A percentile compares a stretch with the other conserved stretches of the same genome.
phyloP scores from a whole-genome alignment of 73 alveolate genomes.

The Breviolum minutum region DNA sequence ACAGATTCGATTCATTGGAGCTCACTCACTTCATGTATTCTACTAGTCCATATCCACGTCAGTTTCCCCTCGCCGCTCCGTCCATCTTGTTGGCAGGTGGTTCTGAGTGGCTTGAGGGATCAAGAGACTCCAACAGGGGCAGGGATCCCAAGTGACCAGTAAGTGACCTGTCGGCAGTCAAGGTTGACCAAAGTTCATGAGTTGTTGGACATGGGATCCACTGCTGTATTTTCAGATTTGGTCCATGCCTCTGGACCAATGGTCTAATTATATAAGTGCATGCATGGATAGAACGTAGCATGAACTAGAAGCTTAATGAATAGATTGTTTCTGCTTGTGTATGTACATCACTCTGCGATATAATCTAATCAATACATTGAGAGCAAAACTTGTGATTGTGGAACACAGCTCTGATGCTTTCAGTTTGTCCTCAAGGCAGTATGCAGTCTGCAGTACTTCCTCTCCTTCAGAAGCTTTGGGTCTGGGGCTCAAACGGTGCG shows the following conservation, averaged over 20 bases:
- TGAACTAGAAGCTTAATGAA: background rate
- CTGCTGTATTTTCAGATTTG: no score
- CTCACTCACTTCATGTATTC: background rate
- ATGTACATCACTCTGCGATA: background rate
- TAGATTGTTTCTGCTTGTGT: background rate
- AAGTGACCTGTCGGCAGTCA: no score
- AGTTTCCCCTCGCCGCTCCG: background rate
- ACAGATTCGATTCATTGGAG: no score
- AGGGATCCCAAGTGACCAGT: background rate
- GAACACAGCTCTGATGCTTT: no score
- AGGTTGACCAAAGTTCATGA: background rate
- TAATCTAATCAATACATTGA: background rate
- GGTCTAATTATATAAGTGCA: no score
- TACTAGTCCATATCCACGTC: background rate
- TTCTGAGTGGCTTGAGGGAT: conserved; percentile 41
- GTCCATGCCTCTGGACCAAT: no score
- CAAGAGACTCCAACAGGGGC: conserved; percentile 28
- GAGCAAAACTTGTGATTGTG: background rate
- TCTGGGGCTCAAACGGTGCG: background rate
- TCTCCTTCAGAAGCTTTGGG: conserved; percentile 48
- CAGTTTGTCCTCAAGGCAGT: background rate
- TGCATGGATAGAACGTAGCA: no score
- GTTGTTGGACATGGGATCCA: background rate
- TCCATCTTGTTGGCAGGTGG: background rate
- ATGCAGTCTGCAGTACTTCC: conserved; percentile 50